Evolutionary conservation across 331 rosid genomes (phyloP).

Genomic region (Telfairia occidentalis): DNA sequence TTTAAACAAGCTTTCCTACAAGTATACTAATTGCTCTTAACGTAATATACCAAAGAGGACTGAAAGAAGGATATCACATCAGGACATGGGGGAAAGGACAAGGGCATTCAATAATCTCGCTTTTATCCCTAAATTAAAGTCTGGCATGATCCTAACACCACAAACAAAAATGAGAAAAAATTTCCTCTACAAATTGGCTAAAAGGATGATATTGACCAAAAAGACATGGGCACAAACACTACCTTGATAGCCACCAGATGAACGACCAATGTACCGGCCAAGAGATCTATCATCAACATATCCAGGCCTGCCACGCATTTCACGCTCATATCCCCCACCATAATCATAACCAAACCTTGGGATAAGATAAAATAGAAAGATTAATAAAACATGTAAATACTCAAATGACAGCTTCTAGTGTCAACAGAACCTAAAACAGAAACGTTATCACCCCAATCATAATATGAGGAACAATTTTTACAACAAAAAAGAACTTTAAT

Average conservation of each 20-base stretch:
- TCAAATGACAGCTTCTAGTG: not conserved
- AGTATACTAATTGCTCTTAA: not conserved
- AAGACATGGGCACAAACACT: not conserved
- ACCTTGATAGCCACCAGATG: constrained; percentile 56
- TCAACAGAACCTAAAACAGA: not conserved
- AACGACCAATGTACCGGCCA: constrained; percentile 68
- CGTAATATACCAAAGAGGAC: not conserved
- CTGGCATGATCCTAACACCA: not conserved
- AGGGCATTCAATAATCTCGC: not conserved
- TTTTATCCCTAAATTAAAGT: not conserved
- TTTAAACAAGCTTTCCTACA: not conserved
- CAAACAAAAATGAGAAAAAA: not conserved
- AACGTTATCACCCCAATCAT: not conserved
- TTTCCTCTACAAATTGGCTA: not conserved
- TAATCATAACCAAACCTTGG: constrained; percentile 69
- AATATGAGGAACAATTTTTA: not conserved
- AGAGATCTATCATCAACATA: constrained; percentile 66
- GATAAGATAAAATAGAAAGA: not conserved
- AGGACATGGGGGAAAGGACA: not conserved
- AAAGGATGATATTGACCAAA: not conserved
- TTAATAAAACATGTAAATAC: not conserved
- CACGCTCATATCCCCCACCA: constrained; percentile 71
- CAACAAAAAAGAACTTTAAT: not conserved
- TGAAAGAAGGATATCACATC: not conserved
- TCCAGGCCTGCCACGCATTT: constrained; percentile 64